Evolutionary conservation across 2,329 filamentous ascomycete species (phyloP), one percentile per base, ranked within the genome.

Genomic region (Botrytis fragariae): DNA sequence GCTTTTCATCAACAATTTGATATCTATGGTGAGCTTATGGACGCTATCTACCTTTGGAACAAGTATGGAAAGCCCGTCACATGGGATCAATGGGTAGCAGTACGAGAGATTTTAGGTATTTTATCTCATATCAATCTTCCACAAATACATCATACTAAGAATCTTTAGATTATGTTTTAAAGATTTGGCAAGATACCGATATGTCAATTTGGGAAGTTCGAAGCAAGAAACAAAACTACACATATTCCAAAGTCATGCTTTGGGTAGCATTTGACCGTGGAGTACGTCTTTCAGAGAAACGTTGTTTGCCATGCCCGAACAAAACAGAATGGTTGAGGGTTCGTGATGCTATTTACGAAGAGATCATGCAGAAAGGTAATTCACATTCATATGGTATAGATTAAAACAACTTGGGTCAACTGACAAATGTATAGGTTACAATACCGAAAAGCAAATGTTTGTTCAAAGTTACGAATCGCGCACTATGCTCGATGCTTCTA

Each of bases 191-290:
- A 73, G 86, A 90, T 61, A 89, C 89, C 20, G 92, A 95, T 79
- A 94, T 94, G 91, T 93, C 91, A 4, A 95, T 94, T 78, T 94
- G 92, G 92, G 92, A 95, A 80, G 92, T 93, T 9, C 88, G 92
- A 60, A 92, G 92, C 76, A 84, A 90, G 78, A 92, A 92, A 79
- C 92, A 94, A 81, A 89, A 93, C 79, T 95, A 94, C 77, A 89
- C 91, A 22, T 95, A 94, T 82, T 93, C 90, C n/a, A 93, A 94
- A 80, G 87, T 95, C 76, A 93, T 94, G 90, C 86, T 95, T 35
- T 95, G 92, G 92, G 92, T 95, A 5, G 91, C 92, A 29, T 89
- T 95, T 75, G 92, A 95, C 80, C 89, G 92, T 8, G 92, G 90
- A 16, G 83, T 94, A 20, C 91, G 92, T 2, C 86, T 94, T 0